Conservation (phyloP, 306 rosid genomes). For the Fagus sylvatica region DNA sequence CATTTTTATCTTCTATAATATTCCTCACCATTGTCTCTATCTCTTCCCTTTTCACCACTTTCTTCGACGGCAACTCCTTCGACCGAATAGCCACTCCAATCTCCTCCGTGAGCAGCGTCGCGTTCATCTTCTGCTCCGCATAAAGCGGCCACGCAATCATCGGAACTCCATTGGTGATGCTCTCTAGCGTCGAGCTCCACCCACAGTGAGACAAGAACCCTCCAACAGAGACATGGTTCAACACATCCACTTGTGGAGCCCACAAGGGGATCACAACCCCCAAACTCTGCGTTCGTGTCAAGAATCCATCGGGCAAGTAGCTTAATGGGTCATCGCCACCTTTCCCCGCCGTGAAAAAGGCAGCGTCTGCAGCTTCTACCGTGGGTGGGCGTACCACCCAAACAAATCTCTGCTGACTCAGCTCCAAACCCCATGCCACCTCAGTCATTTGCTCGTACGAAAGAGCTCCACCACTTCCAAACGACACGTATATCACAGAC, state of each 20-base stretch:
- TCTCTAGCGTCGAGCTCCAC: slow-evolving; percentile 52
- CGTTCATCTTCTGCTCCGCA: slow-evolving; percentile 62
- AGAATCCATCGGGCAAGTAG: slow-evolving; percentile 54
- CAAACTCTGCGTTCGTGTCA: slow-evolving; percentile 20
- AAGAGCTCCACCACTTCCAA: slow-evolving; percentile 67
- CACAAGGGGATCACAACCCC: slow-evolving; percentile 34
- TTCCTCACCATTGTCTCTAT: slow-evolving; percentile 33
- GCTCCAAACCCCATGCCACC: slow-evolving; percentile 64
- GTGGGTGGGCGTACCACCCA: slow-evolving; percentile 67
- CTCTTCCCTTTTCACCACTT: slow-evolving; percentile 42
- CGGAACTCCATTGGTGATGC: slow-evolving; percentile 45
- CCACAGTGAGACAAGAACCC: slow-evolving; percentile 57
- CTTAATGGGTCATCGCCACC: neutral
- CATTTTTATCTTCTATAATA: slow-evolving; percentile 24
- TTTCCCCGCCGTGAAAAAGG: slow-evolving; percentile 20
- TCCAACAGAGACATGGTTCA: slow-evolving; percentile 43
- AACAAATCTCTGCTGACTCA: slow-evolving; percentile 54
- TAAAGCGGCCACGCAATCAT: slow-evolving; percentile 60
- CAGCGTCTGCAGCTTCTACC: neutral
- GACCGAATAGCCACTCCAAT: slow-evolving; percentile 35
- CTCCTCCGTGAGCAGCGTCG: slow-evolving; percentile 43
- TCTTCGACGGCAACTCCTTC: slow-evolving; percentile 23
- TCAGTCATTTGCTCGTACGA: slow-evolving; percentile 50
- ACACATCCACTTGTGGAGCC: slow-evolving; percentile 45
- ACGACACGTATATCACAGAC: slow-evolving; percentile 56